Evolutionary conservation across 306 rosid genomes (phyloP).

Genomic region (Castanea crenata): DNA sequence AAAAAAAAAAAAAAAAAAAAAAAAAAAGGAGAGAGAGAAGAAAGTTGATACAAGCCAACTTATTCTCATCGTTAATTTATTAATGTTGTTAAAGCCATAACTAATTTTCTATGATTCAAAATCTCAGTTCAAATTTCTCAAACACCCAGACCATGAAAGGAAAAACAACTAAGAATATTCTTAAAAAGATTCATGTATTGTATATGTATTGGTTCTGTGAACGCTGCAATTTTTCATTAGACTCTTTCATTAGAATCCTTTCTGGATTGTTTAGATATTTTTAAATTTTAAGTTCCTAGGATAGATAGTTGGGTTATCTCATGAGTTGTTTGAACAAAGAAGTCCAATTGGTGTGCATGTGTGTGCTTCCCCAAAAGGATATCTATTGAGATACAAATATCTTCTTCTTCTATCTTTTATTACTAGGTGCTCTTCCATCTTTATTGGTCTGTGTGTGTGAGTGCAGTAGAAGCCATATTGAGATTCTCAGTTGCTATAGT

Average conservation of each 20-base stretch:
- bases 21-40: too few relatives aligned
- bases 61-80: too few relatives aligned
- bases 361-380: background rate
- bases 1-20: too few relatives aligned
- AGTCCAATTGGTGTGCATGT: background rate
- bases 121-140: too few relatives aligned
- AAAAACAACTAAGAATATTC: background rate
- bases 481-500: background rate
- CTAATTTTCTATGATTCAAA: too few relatives aligned
- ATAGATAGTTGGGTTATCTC: background rate
- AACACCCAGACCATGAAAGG: background rate
- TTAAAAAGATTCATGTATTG: background rate
- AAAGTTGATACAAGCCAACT: too few relatives aligned
- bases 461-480: background rate
- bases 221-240: background rate
- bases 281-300: background rate
- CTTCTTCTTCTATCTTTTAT: background rate
- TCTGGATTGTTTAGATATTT: background rate
- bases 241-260: background rate
- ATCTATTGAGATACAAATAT: background rate
- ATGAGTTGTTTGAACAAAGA: background rate
- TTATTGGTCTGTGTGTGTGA: background rate
- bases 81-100: too few relatives aligned
- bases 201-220: background rate
- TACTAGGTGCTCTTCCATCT: background rate